Evolutionary conservation across 2,329 filamentous ascomycete genomes (phyloP), one percentile per base, ranked within the genome.

Genomic region (Phoma sp.): DNA sequence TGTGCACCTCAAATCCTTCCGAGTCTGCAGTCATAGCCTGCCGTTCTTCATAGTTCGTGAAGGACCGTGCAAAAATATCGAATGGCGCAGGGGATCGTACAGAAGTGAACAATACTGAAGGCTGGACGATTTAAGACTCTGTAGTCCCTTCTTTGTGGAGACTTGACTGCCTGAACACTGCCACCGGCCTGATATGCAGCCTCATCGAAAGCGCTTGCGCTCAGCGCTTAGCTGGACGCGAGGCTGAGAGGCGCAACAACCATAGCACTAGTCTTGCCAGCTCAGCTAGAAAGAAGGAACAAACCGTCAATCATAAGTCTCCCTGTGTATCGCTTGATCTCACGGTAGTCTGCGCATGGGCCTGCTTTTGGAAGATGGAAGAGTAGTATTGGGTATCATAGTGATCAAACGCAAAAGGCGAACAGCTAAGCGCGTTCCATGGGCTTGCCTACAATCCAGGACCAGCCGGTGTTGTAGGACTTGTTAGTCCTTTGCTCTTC

Each of bases 401-500:
- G 17, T 27, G 15, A 33, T 15, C 9, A 35, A 40, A 27, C 2
- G 15, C 45, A 15, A 35, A 40, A 12, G 21, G 3, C 13, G 36
- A 35, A 13, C 3, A 15, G 5, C 22, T 25, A 5, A 40, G 6
- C 21, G 15, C 15, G 15, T n/a, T 5, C 13, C 13, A n/a, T n/a
- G 21, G 12, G 2, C 37, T 25, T 4, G 13, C 41, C 51, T 46
- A 55, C 43, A 51, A 54, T 54, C 25, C 57, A 61, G 6, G 46
- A 2, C 36, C 46, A 22, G 46, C 52, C 36, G 71, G 72, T 35
- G 70, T 75, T 0, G 65, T 69, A 6, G 74, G 75, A 52, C 70
- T 76, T 2, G 62, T 63, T 2, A 72, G 51, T 4, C 67, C 74
- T 48, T 69, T 76, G 27, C 74, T 77, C 66, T 77, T 77, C 60